These are phyloP conservation scores for Rhizoctonia solani DNA, from an alignment of 1,284 basidiomycete species.

Conservation along the genomic window DNA sequence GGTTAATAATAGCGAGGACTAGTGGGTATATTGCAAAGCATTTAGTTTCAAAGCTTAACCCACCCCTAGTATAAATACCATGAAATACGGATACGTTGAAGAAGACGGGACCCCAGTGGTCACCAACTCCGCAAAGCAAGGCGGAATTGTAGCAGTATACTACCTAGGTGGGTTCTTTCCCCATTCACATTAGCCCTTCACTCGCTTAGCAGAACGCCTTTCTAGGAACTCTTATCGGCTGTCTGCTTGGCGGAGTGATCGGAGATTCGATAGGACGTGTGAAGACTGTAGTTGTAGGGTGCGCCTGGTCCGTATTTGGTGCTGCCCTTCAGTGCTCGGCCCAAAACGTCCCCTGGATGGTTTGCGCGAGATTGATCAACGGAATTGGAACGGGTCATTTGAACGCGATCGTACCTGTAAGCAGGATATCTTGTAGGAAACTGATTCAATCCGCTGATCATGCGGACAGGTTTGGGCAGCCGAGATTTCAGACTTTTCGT, in stretches of 20 bases:
- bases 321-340: slow-evolving; percentile 57
- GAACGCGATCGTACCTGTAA: slow-evolving; percentile 59
- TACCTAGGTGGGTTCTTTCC: slow-evolving; percentile 16
- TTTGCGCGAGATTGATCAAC: slow-evolving; percentile 57
- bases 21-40: slow-evolving; percentile 52
- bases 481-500: slow-evolving; percentile 41
- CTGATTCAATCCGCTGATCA: neutral
- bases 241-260: slow-evolving; percentile 53
- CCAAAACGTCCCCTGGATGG: slow-evolving; percentile 57
- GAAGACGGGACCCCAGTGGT: slow-evolving; percentile 55
- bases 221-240: slow-evolving; percentile 54
- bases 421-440: slow-evolving; percentile 43
- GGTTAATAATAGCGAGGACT: slow-evolving; percentile 54
- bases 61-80: slow-evolving; percentile 36
- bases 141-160: slow-evolving; percentile 50
- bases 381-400: slow-evolving; percentile 58
- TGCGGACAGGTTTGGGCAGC: slow-evolving; percentile 19
- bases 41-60: neutral
- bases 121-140: slow-evolving; percentile 56
- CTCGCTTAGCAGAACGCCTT: slow-evolving; percentile 22
- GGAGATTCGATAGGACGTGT: slow-evolving; percentile 54
- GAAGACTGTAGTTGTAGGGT: slow-evolving; percentile 52
- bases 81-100: slow-evolving; percentile 47
- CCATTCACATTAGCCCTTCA: neutral
- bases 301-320: slow-evolving; percentile 53